These are phyloP conservation scores for Torrubiellomyces zombiae DNA, from an alignment of 2,329 filamentous ascomycete genomes.

Conservation along the genomic window DNA sequence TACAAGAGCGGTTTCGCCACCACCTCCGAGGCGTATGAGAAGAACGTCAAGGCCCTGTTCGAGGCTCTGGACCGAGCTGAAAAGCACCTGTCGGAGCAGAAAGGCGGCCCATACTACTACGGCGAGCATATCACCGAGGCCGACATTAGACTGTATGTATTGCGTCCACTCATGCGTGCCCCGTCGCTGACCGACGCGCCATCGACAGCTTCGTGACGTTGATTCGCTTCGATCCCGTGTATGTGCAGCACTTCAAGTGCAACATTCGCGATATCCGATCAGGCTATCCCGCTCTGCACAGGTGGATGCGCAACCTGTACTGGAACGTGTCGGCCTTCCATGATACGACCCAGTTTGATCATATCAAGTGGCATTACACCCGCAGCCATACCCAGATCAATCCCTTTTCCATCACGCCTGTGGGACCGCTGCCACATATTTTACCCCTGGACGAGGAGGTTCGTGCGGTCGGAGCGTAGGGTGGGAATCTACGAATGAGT, in stretches of 20 bases:
- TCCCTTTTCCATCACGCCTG: constrained; percentile 57
- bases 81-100: constrained; percentile 37
- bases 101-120: constrained; percentile 53
- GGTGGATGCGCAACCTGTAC: constrained; percentile 70
- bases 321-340: constrained; percentile 67
- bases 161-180: background rate
- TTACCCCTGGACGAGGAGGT: constrained; percentile 67
- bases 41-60: constrained; percentile 55
- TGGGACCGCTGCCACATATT: constrained; percentile 74
- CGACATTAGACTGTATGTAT: constrained; percentile 51
- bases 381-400: constrained; percentile 50
- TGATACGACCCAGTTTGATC: constrained; percentile 77
- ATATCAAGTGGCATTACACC: constrained; percentile 72
- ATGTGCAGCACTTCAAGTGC: constrained; percentile 80
- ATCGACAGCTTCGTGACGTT: constrained; percentile 46
- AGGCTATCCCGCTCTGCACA: constrained; percentile 67
- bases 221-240: constrained; percentile 59
- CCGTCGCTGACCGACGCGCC: too few species aligned
- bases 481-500: too few species aligned
- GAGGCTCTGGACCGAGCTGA: constrained; percentile 62
- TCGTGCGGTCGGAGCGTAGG: constrained; percentile 28
- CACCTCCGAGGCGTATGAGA: constrained; percentile 67
- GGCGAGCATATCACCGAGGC: constrained; percentile 64
- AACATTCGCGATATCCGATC: constrained; percentile 73
- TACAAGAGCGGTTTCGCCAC: constrained; percentile 73